phyloP scores from a whole-genome alignment of 305 asterid genomes.

The Vinca major region DNA sequence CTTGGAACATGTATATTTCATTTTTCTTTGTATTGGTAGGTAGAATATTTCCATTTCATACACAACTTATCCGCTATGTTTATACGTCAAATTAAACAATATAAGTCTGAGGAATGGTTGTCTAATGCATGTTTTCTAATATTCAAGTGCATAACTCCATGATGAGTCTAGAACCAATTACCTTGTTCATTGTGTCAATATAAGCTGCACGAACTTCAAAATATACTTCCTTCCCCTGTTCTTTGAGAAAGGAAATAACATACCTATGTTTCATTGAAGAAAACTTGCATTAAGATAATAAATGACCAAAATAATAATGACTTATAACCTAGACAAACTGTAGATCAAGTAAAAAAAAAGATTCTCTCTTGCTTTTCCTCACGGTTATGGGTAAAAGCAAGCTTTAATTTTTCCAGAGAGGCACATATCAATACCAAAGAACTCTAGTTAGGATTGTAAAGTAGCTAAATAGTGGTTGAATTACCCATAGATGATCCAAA shows the following conservation, averaged over 20 bases:
- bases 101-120: background rate
- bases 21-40: background rate
- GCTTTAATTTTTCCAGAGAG: background rate
- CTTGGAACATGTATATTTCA: background rate
- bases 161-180: conserved; percentile 20
- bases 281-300: background rate
- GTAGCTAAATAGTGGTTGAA: background rate
- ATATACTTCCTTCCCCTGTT: conserved; percentile 85
- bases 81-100: background rate
- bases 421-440: background rate
- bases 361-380: background rate
- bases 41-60: background rate
- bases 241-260: conserved; percentile 77
- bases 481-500: background rate
- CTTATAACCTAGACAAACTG: background rate
- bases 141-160: background rate
- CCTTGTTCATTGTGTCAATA: conserved; percentile 97
- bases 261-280: conserved; percentile 42
- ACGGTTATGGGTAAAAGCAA: background rate
- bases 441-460: background rate
- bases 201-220: conserved; percentile 90
- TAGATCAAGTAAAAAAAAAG: background rate
- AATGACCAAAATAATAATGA: background rate
- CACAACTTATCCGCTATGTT: background rate
- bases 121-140: background rate